These are phyloP conservation scores for Aegilops speltoides DNA, from an alignment of 176 grass and related monocot species.

Conservation along the genomic window DNA sequence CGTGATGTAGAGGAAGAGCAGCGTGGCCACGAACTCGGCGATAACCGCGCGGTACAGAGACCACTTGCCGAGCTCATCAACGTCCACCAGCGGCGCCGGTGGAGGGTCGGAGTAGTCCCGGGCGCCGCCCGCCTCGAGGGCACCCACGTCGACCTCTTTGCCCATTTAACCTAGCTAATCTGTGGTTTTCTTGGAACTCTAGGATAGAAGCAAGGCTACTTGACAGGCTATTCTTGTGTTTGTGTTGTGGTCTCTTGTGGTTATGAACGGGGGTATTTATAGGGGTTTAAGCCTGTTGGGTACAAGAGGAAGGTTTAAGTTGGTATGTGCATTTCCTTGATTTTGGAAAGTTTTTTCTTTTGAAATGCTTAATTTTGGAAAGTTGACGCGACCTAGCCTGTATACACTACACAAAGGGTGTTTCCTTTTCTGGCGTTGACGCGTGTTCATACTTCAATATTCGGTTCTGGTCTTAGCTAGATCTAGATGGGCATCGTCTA, in stretches of 20 bases:
- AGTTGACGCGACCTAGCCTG: not conserved
- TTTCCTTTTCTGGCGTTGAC: not conserved
- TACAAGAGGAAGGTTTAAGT: not conserved
- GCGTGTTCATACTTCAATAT: not conserved
- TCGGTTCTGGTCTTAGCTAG: not conserved
- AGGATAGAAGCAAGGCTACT: not conserved
- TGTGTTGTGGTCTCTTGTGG: not conserved
- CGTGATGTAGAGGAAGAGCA: constrained; percentile 62
- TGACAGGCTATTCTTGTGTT: not conserved
- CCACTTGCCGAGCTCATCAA: constrained; percentile 58
- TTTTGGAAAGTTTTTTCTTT: not conserved
- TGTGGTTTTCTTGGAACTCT: not conserved
- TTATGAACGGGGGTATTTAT: constrained; percentile 27
- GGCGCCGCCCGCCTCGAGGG: constrained; percentile 31
- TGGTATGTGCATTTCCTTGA: not conserved
- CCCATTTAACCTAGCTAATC: constrained; percentile 1
- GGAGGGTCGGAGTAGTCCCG: constrained; percentile 43
- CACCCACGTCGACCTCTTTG: constrained; percentile 34
- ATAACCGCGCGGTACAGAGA: constrained; percentile 67
- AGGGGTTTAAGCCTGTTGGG: not conserved
- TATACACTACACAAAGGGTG: not conserved
- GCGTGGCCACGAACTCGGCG: constrained; percentile 66
- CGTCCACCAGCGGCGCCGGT: constrained; percentile 44
- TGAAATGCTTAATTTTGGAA: no score
- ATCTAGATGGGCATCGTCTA: not conserved